Evolutionary conservation across 2,329 filamentous ascomycete genomes (phyloP), one percentile per base, ranked within the genome.

Genomic region (Cordyceps cateniannulata): DNA sequence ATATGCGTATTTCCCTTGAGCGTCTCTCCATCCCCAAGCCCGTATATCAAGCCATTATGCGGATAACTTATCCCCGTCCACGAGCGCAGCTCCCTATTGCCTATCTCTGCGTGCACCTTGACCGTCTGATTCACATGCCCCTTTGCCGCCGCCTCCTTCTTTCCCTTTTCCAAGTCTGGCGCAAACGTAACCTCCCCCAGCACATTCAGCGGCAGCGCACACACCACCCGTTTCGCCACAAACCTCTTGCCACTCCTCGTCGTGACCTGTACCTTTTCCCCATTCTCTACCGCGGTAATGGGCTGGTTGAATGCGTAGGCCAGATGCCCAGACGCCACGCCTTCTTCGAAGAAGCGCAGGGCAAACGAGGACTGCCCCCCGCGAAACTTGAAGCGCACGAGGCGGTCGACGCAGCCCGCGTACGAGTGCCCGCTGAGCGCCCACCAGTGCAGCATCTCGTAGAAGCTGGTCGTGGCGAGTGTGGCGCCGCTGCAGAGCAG

Each of bases 371-470:
- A 78, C 63, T 81, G 79, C 0, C 79, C 79, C 0, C 68, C 68
- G 14, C 68, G 70, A 63, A 76, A 73, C 64, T 79, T 79, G 65
- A 75, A 78, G 22, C 72, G 73, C 42, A 76, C 71, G 2, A 76
- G 66, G n/a, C 70, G 69, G 29, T 76, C 71, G 27, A 76, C 69
- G 44, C 72, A 76, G 1, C 72, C 74, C 18, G 69, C 66, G 57
- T 75, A 78, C 5, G 69, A 72, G 65, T 77, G 78, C 29, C 71
- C 76, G 58, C 70, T 70, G 1, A 77, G 67, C 9, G 74, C 78
- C 77, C 73, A 80, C 78, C 77, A 80, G 61, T 78, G 77, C 20
- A 81, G 66, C 35, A 80, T 75, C 58, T 81, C 78, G 52, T 76
- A 75, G 61, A 81, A 78, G 24, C 74, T 76, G 0, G 73, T 76